phyloP scores from a whole-genome alignment of 306 rosid genomes.

The Astragalus membranaceus region DNA sequence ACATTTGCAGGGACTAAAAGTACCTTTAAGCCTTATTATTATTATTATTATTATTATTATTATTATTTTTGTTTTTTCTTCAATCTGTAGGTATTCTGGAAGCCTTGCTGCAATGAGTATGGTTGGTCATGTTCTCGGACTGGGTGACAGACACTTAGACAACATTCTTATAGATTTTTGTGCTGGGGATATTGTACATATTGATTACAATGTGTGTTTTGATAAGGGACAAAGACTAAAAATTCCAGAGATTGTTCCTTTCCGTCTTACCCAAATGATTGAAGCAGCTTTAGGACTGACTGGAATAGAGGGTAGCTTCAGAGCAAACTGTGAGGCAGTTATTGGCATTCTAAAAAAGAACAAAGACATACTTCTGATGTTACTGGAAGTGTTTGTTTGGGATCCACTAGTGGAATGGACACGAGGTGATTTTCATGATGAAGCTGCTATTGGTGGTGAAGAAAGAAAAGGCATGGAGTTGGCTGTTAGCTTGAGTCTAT shows the following conservation, averaged over 20 bases:
- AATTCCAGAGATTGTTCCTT: conserved; percentile 96
- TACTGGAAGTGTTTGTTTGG: conserved; percentile 93
- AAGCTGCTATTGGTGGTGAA: conserved; percentile 96
- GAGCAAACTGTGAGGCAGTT: conserved; percentile 89
- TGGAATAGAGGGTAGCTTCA: conserved; percentile 91
- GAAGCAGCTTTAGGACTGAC: conserved; percentile 94
- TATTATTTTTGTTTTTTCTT: conserved; percentile 3
- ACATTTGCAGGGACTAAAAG: no score
- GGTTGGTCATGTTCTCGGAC: conserved; percentile 94
- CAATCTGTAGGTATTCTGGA: conserved; percentile 71
- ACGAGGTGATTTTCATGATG: conserved; percentile 93
- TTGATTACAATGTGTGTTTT: conserved; percentile 93
- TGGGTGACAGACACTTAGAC: conserved; percentile 93
- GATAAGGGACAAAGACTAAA: conserved; percentile 89
- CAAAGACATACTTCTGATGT: conserved; percentile 84
- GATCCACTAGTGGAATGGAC: conserved; percentile 98
- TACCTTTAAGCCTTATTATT: no score
- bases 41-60: neutral
- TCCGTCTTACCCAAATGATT: conserved; percentile 88
- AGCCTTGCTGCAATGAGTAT: conserved; percentile 96
- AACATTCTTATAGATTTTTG: conserved; percentile 88
- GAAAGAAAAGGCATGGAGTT: conserved; percentile 99
- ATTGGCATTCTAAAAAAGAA: conserved; percentile 69
- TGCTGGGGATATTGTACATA: conserved; percentile 83
- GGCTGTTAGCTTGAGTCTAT: conserved; percentile 96